A percentile compares a stretch with the other conserved stretches of the same genome.
Conservation (phyloP, 371 early-diverging fungal genomes). For the Mortierella sp. region DNA sequence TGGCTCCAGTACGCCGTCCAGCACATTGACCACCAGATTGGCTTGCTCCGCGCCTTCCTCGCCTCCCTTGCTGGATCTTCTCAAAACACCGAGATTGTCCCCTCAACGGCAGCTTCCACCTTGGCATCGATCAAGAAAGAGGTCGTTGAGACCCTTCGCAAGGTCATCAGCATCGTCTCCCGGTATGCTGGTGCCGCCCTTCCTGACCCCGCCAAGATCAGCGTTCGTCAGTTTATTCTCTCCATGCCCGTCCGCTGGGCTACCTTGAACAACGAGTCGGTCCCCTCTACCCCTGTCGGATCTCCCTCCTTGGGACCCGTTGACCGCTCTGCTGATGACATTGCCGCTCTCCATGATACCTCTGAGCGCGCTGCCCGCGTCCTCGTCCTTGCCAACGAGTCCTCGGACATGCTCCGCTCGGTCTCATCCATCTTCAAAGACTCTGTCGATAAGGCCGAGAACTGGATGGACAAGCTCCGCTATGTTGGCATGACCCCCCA, state of each 20-base stretch:
- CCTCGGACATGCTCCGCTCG: constrained; percentile 83
- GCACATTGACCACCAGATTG: constrained; percentile 87
- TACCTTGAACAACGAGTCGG: constrained; percentile 61
- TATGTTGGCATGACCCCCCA: constrained; percentile 64
- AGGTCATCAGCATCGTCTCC: constrained; percentile 90
- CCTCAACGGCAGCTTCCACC: constrained; percentile 57
- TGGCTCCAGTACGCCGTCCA: constrained; percentile 90
- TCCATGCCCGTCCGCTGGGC: constrained; percentile 91
- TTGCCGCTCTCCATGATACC: constrained; percentile 67
- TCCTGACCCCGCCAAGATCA: constrained; percentile 86
- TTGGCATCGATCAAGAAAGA: constrained; percentile 82
- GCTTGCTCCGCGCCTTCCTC: constrained; percentile 75
- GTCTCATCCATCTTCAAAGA: constrained; percentile 87
- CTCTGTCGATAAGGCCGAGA: constrained; percentile 86
- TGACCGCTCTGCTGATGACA: constrained; percentile 49
- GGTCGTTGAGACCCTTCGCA: constrained; percentile 87
- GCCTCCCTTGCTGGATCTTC: constrained; percentile 66
- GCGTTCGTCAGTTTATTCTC: constrained; percentile 90
- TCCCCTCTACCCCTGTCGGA: constrained; percentile 54
- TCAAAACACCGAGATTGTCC: constrained; percentile 45
- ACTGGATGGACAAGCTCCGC: constrained; percentile 75
- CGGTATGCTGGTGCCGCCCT: constrained; percentile 90
- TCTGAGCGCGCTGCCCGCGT: constrained; percentile 74
- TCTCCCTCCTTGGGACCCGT: constrained; percentile 63
- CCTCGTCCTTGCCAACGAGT: constrained; percentile 86